Evolutionary conservation across 768 basidiomycete species (phyloP), one percentile per base, ranked within the genome.

Genomic region (Boletus coccyginus): DNA sequence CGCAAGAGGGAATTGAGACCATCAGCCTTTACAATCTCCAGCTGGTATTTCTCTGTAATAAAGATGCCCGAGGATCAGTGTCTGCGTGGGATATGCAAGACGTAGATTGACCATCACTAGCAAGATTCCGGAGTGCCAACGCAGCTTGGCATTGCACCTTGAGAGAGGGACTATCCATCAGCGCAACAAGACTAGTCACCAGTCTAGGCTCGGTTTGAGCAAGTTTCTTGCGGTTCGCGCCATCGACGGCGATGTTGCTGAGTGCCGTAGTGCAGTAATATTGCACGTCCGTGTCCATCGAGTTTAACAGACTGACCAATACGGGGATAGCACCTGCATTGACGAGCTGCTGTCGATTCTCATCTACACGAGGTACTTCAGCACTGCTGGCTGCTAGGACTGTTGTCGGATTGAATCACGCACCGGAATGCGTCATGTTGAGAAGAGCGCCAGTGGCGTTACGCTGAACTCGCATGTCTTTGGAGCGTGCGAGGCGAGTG

Each of bases 141-240:
- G 97, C 97, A 24, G 97, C 94, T 69, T 99, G 97, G 65, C 97
- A 99, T 70, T 99, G 97, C 9, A 99, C 97, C 73, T 99, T 99
- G 65, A 99, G 78, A 71, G 94, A 97, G 24, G 92, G 85, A 63
- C 93, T 95, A 64, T 98, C 96, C 97, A 99, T 99, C 39, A 99
- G 81, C 53, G 85, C 84, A 24, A 98, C 96, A 36, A 99, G 79
- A 68, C 94, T 97, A 29, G 90, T 81, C 4, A 99, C 96, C 27
- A 99, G 80, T 70, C 92, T 97, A 11, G 95, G 94, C 73, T 99
- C 97, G 61, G 84, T 91, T 67, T 90, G 85, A 3, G 95, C 92
- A 29, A 99, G 80, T 73, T 95, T 96, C 81, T 94, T 95, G 63
- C 97, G 81, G 74, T 98, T 99, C 72, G 58, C 63, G 86, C 93